These are phyloP conservation scores for Phaeosphaeria sp. DNA, from an alignment of 2,329 filamentous ascomycete species.

Conservation along the genomic window DNA sequence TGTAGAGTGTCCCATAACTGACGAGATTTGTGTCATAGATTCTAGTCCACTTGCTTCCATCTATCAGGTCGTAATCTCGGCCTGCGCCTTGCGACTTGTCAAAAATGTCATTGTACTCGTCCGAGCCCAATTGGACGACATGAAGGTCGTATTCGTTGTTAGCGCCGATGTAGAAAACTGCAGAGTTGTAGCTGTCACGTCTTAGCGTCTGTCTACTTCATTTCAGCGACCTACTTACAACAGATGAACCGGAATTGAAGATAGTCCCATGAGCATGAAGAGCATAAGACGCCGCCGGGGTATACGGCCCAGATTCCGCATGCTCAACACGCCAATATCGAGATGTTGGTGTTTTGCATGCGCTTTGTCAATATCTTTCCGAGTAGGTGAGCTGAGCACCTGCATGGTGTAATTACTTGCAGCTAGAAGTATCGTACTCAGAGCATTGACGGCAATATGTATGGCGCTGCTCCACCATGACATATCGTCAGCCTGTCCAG, in stretches of 20 bases:
- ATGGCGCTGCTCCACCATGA: conserved; percentile 22
- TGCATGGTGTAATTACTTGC: conserved; percentile 37
- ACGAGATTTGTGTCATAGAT: conserved; percentile 1
- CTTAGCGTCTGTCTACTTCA: too few species aligned
- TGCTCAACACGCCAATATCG: conserved; percentile 49
- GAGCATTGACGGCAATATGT: conserved; percentile 58
- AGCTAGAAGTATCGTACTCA: conserved; percentile 40
- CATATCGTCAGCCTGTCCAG: neutral
- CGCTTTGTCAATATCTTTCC: conserved; percentile 24
- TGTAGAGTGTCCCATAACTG: conserved; percentile 1
- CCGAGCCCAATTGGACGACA: conserved; percentile 1
- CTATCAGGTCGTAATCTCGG: neutral
- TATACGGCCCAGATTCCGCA: conserved; percentile 44
- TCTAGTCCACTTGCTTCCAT: neutral
- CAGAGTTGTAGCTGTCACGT: conserved; percentile 27
- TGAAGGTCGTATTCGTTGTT: conserved; percentile 21
- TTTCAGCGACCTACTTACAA: too few species aligned
- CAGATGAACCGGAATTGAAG: conserved; percentile 47
- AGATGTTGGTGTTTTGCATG: conserved; percentile 47
- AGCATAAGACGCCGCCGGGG: conserved; percentile 7
- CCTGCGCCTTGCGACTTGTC: neutral
- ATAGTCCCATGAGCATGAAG: conserved; percentile 21
- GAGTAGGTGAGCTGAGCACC: conserved; percentile 27
- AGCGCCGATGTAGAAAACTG: conserved; percentile 20
- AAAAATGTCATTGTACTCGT: neutral